Conservation (phyloP, 116 monocot genomes). For the Iris pallida region DNA sequence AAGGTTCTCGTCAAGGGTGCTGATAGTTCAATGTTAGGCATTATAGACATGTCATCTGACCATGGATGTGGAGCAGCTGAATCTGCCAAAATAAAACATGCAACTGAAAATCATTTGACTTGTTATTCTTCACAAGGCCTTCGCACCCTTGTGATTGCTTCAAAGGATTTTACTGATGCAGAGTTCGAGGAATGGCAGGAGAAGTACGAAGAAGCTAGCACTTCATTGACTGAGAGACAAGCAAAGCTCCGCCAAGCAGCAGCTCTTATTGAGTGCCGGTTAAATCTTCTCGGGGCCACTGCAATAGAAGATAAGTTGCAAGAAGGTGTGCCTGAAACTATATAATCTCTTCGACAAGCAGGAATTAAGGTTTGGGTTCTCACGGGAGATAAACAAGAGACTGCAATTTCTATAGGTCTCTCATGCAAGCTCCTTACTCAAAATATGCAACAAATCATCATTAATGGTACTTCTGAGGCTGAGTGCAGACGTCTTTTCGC, state of each 20-base stretch:
- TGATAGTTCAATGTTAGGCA: slow-evolving; percentile 81
- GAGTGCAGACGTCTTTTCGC: slow-evolving; percentile 72
- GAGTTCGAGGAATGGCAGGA: slow-evolving; percentile 67
- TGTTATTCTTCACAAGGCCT: slow-evolving; percentile 74
- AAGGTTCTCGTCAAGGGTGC: slow-evolving; percentile 93
- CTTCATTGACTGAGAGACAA: slow-evolving; percentile 57
- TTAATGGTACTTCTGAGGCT: slow-evolving; percentile 65
- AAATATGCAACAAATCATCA: slow-evolving; percentile 72
- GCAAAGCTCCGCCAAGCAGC: slow-evolving; percentile 49
- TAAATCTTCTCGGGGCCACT: slow-evolving; percentile 74
- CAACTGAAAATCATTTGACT: slow-evolving; percentile 59
- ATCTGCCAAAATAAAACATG: slow-evolving; percentile 21
- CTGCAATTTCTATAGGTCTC: slow-evolving; percentile 92
- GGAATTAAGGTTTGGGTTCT: slow-evolving; percentile 97
- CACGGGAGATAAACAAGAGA: slow-evolving; percentile 98
- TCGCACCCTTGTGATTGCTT: slow-evolving; percentile 78
- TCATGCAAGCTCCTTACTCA: slow-evolving; percentile 74
- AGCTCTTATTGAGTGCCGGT: slow-evolving; percentile 43
- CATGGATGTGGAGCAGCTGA: slow-evolving; percentile 4
- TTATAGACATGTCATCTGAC: slow-evolving; percentile 34
- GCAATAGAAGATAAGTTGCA: slow-evolving; percentile 97
- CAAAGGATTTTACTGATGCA: slow-evolving; percentile 45
- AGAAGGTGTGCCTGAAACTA: slow-evolving; percentile 91
- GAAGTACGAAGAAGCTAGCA: slow-evolving; percentile 69
- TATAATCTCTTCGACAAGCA: slow-evolving; percentile 75